Base-by-base conservation (phyloP, 176 grass and related monocot species). In the Ensete ventricosum region DNA sequence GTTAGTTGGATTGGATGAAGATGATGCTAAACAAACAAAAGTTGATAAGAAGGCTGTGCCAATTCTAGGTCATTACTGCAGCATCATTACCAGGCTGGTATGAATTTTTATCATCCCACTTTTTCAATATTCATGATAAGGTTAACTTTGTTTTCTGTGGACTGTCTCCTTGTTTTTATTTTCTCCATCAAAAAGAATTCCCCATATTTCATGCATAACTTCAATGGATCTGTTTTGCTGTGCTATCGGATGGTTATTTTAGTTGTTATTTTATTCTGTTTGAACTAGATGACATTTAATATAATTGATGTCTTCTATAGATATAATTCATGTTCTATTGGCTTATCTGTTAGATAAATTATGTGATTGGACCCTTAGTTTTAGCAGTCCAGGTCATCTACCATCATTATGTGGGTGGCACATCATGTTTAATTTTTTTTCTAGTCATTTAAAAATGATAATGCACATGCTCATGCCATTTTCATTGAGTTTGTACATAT, bases 21-120 rank as follows among this genome's bases (percentile, higher is more conserved):
- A 84, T 76, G 78, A 49, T 69, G 77, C 21, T 81, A 64, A 69
- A 34, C 73, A 81, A 29, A 66, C 71, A 73, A 65, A 71, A 73
- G 52, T 82, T 81, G 73, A 89, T 82, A 80, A 74, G 3, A 87
- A 89, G 77, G 82, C 88, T 70, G 78, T 91, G 52, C 78, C 82
- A 16, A 82, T 99, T 87, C 75, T 94, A 43, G 90, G 95, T 74
- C 95, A 94, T 78, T 99, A 94, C 43, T 99, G 95, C 71, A 99
- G 90, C 84, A 99, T 94, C 80, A 91, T 99, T 71, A 91, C 95
- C 77, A 86, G 82, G 76, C 90, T 99, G 95, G 95, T 99, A 83
- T 54, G 82, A 9, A 49, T 77, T 60, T 22, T 13, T 21, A 26
- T 11, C 20, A 20, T 77, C 34, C 24, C 2, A 43, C 21, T 22